These are phyloP conservation scores for Stereocaulon alpinum DNA, from an alignment of 495 filamentous ascomycete genomes.

Conservation along the genomic window DNA sequence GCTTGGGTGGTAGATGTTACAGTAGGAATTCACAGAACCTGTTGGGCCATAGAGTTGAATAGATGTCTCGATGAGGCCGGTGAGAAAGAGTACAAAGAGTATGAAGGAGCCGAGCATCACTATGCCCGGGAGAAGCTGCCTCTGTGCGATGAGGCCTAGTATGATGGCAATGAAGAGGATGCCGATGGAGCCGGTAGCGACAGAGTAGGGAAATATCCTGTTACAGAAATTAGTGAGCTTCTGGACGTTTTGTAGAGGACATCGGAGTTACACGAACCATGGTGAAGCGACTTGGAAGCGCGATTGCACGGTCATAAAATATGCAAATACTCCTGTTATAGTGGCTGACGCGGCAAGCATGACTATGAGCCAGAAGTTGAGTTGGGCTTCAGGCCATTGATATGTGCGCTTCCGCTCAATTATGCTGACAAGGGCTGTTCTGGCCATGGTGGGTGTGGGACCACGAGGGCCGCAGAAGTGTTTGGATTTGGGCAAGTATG, in stretches of 20 bases:
- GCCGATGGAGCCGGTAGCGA: conserved; percentile 56
- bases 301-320: conserved; percentile 72
- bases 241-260: neutral
- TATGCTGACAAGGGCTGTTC: conserved; percentile 30
- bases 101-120: conserved; percentile 89
- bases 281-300: conserved; percentile 60
- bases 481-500: neutral
- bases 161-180: conserved; percentile 66
- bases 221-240: neutral
- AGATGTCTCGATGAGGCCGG: conserved; percentile 78
- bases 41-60: conserved; percentile 80
- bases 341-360: conserved; percentile 69
- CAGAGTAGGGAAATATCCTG: conserved; percentile 94
- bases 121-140: conserved; percentile 76
- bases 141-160: conserved; percentile 61
- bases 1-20: conserved; percentile 59
- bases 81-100: conserved; percentile 84
- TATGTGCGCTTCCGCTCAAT: conserved; percentile 53
- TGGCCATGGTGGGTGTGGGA: conserved; percentile 26
- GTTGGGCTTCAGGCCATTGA: conserved; percentile 86
- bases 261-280: conserved; percentile 50
- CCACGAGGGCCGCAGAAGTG: conserved; percentile 2
- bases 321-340: conserved; percentile 77
- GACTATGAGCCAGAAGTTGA: conserved; percentile 87
- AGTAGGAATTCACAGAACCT: conserved; percentile 69